Base-by-base conservation (phyloP, 768 basidiomycete species). In the Pleurotus giganteus region DNA sequence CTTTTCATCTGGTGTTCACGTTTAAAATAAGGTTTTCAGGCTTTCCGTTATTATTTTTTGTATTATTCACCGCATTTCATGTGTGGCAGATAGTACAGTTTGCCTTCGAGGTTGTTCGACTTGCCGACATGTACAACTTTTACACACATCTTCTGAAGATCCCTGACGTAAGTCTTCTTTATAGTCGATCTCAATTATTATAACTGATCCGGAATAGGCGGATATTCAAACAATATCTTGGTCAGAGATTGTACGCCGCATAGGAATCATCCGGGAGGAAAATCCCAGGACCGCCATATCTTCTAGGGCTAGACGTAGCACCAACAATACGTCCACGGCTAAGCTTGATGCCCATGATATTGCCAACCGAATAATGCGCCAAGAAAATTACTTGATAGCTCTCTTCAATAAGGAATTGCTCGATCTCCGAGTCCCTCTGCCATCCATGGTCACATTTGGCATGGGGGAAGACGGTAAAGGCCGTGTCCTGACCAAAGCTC, bases 221-320 rank as follows among this genome's bases (percentile, higher is more conserved):
- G 97, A 99, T 69, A 95, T 99, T 42, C 93, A 94, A 72, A 98
- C 97, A 0, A 94, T 98, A 36, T 88, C 95, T 0, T 99, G 97
- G 97, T 86, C 91, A 0, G 91, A 94, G 65, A 82, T 99, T 36
- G 97, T 99, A 49, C 81, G 89, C 15, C 83, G 94, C 29, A 94
- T 99, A 55, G 86, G 85, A 11, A 76, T 86, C 4, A 95, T 99
- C 50, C 85, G 95, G 19, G 89, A 97, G 66, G 86, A 93, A 51
- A 98, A 98, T 66, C 94, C 95, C 2, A 77, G 94, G 23, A 96
- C 95, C 0, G 93, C 92, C 2, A 76, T 94, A 4, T 90, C 91
- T 0, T 89, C 87, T 3, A 76, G 79, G 5, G 74, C 56, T 39
- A 69, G 76, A 3, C 73, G 75, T 46, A 74, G 69, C 46, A 73